Base-by-base conservation (phyloP, 1,139 yeast genomes). In the Taphrina deformans region DNA sequence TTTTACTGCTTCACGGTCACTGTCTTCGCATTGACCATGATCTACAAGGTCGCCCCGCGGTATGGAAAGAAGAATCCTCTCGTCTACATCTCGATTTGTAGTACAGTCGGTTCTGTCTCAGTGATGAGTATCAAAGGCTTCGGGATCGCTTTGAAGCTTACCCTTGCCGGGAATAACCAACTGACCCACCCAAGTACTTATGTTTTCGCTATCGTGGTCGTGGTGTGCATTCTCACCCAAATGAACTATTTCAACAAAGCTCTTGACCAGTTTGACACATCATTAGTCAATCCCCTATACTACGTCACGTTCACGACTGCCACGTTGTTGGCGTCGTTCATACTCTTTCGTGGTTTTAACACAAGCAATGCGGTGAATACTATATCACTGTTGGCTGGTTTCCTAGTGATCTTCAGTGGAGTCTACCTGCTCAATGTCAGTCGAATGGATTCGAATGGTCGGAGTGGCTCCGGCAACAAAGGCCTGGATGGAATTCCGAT, bases 191-290 rank as follows among this genome's bases (percentile, higher is more conserved):
- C 88, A 2, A 87, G 95, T 38, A 90, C 97, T 0, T 90, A 90
- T 73, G 80, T 91, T 67, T 90, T 90, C 79, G 83, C 90, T 55
- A 71, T 83, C 51, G 92, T 89, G 44, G 97, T 90, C 65, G 89
- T 81, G 10, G 82, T 87, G 51, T 90, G 97, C 77, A 90, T 91
- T 70, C 73, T 89, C 71, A 89, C 96, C 1, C 97, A 90, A 76
- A 89, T 90, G 97, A 90, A 89, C 78, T 90, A 88, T 75, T 89
- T 90, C 80, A 90, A 90, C 80, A 90, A 89, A 78, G 97, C 97
- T 0, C 81, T 90, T 73, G 97, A 92, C 72, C 96, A 89, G 75
- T 90, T 89, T 73, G 97, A 90, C 74, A 90, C 97, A 2, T 89
- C 96, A 0, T 88, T 91, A 70, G 97, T 90, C 66, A 90, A 91